These are phyloP conservation scores for Blastocystis sp. DNA, from an alignment of 352 stramenopile genomes.

Conservation along the genomic window DNA sequence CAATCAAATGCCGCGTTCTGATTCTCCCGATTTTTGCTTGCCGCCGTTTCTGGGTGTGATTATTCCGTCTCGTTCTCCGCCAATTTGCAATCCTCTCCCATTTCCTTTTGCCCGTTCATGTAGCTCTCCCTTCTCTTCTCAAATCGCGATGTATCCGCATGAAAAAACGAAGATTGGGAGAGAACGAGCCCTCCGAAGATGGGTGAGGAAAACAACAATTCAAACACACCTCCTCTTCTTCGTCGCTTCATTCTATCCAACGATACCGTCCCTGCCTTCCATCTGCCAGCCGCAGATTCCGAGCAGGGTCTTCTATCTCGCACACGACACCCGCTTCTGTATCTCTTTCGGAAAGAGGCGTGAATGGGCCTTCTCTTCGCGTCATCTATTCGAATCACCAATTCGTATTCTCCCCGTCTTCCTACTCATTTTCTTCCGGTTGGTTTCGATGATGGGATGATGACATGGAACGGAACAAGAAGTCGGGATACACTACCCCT, in stretches of 20 bases:
- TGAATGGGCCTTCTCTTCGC: too few species aligned
- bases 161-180: background rate
- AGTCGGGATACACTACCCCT: background rate
- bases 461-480: slow-evolving; percentile 14
- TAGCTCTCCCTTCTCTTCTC: background rate
- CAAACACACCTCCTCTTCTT: slow-evolving; percentile 23
- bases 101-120: background rate
- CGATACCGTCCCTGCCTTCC: background rate
- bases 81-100: background rate
- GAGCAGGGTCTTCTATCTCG: background rate
- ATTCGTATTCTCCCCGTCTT: too few species aligned
- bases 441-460: background rate
- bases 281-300: background rate
- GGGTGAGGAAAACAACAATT: background rate
- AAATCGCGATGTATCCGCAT: background rate
- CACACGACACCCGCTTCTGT: background rate
- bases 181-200: slow-evolving; percentile 5
- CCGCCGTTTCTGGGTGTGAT: background rate
- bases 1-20: slow-evolving; percentile 15
- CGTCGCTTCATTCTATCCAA: background rate
- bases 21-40: slow-evolving; percentile 34
- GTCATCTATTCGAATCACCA: too few species aligned
- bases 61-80: background rate
- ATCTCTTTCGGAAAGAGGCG: background rate
- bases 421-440: too few species aligned